phyloP scores from a whole-genome alignment of 2,329 filamentous ascomycete species.

The Exophiala sideris region DNA sequence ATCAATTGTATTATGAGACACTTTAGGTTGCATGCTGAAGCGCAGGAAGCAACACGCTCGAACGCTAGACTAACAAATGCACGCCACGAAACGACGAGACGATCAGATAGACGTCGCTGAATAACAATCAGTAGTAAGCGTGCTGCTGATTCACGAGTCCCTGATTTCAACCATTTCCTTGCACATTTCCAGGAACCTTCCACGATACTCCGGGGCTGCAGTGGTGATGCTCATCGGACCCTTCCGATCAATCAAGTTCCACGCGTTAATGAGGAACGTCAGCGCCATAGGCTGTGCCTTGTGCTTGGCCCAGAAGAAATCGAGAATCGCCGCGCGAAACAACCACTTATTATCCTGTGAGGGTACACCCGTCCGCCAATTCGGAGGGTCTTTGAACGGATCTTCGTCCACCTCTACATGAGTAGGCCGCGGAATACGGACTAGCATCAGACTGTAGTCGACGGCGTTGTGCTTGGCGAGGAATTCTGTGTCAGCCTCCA shows the following conservation, averaged over 20 bases:
- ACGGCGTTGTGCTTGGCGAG: slow-evolving; percentile 63
- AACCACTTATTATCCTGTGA: slow-evolving; percentile 58
- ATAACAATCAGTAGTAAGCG: too few species aligned
- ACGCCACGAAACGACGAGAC: too few species aligned
- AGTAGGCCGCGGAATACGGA: slow-evolving; percentile 50
- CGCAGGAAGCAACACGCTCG: too few species aligned
- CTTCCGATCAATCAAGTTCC: slow-evolving; percentile 61
- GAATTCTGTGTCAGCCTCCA: slow-evolving; percentile 62
- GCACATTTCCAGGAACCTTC: slow-evolving; percentile 55
- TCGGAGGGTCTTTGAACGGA: slow-evolving; percentile 35
- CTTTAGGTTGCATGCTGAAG: too few species aligned
- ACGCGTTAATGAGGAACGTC: slow-evolving; percentile 62
- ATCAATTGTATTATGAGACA: too few species aligned
- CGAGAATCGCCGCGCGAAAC: slow-evolving; percentile 65
- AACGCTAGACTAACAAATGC: too few species aligned
- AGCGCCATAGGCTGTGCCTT: slow-evolving; percentile 63
- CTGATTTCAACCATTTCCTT: slow-evolving; percentile 42
- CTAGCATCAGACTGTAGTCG: slow-evolving; percentile 72
- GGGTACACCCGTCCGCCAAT: slow-evolving; percentile 61
- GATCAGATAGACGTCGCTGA: too few species aligned
- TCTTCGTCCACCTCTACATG: slow-evolving; percentile 27
- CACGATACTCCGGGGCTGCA: slow-evolving; percentile 63
- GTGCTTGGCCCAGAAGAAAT: slow-evolving; percentile 78
- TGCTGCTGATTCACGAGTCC: not conserved
- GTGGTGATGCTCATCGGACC: slow-evolving; percentile 75